phyloP scores from a whole-genome alignment of 2,329 filamentous ascomycete genomes.

The Colletotrichum sp. region DNA sequence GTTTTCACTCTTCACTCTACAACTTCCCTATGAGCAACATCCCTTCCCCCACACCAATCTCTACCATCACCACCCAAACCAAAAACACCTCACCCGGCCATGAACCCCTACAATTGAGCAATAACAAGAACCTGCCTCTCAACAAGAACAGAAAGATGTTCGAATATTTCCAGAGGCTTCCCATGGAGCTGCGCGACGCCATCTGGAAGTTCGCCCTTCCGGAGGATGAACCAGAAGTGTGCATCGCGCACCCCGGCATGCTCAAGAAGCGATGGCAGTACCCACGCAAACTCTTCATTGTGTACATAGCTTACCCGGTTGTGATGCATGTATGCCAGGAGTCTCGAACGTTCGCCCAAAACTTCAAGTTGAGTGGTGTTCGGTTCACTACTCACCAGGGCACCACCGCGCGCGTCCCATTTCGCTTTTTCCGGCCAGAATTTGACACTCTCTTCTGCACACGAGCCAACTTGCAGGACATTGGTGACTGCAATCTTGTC shows the following conservation, averaged over 20 bases:
- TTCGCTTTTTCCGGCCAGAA: background rate
- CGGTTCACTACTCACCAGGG: background rate
- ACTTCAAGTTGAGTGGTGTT: background rate
- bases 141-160: background rate
- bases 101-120: background rate
- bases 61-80: background rate
- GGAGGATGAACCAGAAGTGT: background rate
- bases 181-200: background rate
- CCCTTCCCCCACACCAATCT: background rate
- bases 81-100: background rate
- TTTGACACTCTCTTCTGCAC: background rate
- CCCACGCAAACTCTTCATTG: background rate
- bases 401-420: background rate
- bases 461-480: background rate
- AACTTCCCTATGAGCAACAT: background rate
- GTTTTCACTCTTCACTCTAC: background rate
- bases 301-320: background rate
- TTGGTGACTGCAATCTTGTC: background rate
- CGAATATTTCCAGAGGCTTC: background rate
- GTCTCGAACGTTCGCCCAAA: background rate
- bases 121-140: background rate
- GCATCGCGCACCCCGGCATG: background rate
- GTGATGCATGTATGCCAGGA: constrained; percentile 3
- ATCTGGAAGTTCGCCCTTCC: background rate
- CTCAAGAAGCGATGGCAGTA: background rate